A percentile compares a stretch with the other conserved stretches of the same genome.
Evolutionary conservation across 768 basidiomycete genomes (phyloP).

Genomic region (Suillus cothurnatus): DNA sequence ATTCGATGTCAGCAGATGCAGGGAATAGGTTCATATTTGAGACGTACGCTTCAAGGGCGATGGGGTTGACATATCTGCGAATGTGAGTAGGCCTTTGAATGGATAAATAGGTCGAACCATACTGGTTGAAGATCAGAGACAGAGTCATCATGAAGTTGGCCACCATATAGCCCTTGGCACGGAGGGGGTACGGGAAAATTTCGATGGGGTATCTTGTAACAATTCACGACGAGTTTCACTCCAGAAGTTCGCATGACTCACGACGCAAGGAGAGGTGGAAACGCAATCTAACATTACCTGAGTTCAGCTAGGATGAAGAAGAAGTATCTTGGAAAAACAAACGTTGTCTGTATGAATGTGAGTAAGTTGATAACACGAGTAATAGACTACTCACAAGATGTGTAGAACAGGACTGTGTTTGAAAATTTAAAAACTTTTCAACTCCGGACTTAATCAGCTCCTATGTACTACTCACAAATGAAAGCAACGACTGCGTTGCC

Average conservation of each 20-base stretch:
- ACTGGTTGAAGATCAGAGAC: slow-evolving; percentile 47
- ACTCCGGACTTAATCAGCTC: not conserved
- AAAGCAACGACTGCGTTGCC: slow-evolving; percentile 49
- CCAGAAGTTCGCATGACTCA: slow-evolving; percentile 18
- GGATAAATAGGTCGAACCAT: slow-evolving; percentile 27
- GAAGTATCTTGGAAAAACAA: slow-evolving; percentile 7
- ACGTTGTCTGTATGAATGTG: slow-evolving; percentile 31
- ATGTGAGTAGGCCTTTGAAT: slow-evolving; percentile 18
- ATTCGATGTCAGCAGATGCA: not conserved
- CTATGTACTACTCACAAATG: slow-evolving; percentile 37
- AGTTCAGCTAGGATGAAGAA: not conserved
- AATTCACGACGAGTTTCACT: not conserved
- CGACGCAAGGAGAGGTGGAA: slow-evolving; percentile 43
- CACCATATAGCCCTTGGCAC: slow-evolving; percentile 42
- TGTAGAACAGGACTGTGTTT: slow-evolving; percentile 30
- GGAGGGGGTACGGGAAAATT: slow-evolving; percentile 43
- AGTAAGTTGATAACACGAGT: not conserved
- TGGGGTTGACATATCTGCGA: slow-evolving; percentile 37
- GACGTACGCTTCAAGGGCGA: slow-evolving; percentile 31
- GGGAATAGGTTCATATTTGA: not conserved
- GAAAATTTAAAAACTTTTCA: slow-evolving; percentile 5
- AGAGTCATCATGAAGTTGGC: slow-evolving; percentile 42
- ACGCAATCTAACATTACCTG: slow-evolving; percentile 31
- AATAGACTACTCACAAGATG: slow-evolving; percentile 31
- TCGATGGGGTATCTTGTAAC: slow-evolving; percentile 41